phyloP scores from a whole-genome alignment of 768 basidiomycete genomes.

The Pholiota conissans region DNA sequence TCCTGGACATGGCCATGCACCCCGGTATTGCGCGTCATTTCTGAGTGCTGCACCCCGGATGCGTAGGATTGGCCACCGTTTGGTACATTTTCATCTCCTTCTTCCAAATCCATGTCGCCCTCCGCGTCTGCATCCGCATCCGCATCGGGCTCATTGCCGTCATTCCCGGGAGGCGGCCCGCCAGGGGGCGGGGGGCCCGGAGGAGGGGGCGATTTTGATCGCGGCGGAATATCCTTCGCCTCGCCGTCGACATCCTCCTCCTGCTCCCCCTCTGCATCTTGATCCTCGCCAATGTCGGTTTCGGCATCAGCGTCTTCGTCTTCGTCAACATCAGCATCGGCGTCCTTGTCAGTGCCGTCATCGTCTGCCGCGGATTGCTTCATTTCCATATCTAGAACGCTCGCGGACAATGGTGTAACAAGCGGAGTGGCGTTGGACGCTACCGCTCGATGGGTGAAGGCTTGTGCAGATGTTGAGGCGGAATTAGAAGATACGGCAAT shows the following conservation, averaged over 20 bases:
- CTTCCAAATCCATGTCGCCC: conserved; percentile 33
- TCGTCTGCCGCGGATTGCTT: background rate
- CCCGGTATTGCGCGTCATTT: background rate
- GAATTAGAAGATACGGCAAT: background rate
- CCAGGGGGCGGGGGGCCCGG: conserved; percentile 15
- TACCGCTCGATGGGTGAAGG: background rate
- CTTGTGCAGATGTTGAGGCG: background rate
- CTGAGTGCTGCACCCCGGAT: background rate
- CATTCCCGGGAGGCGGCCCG: conserved; percentile 8
- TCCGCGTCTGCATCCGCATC: conserved; percentile 36
- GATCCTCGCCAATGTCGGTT: conserved; percentile 18
- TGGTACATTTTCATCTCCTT: conserved; percentile 17
- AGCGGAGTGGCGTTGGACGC: background rate
- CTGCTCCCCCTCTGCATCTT: conserved; percentile 26
- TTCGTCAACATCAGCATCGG: conserved; percentile 17
- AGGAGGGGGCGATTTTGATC: conserved; percentile 21
- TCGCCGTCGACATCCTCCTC: conserved; percentile 21
- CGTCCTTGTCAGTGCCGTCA: conserved; percentile 8
- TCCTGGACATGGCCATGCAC: background rate
- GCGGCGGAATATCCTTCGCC: conserved; percentile 1
- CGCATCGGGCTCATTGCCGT: conserved; percentile 21
- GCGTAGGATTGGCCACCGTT: background rate
- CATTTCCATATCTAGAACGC: background rate
- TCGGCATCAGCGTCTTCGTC: conserved; percentile 21
- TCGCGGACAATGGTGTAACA: background rate